These are phyloP conservation scores for Leucosporidium yakuticum DNA, from an alignment of 768 basidiomycete species.

Conservation along the genomic window DNA sequence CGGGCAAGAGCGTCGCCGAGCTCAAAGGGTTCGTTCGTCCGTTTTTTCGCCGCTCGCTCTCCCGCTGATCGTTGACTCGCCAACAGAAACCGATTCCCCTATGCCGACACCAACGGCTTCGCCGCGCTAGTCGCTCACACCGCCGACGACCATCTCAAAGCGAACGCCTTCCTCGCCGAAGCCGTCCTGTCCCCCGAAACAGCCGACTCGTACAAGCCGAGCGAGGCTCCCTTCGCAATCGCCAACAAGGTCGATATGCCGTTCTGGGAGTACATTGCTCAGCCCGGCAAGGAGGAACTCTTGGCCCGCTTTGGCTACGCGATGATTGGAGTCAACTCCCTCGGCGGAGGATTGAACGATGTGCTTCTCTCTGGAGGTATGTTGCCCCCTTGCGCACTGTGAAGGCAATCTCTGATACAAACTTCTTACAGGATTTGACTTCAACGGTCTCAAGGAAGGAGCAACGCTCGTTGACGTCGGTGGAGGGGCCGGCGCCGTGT, in stretches of 20 bases:
- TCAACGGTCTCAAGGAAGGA: conserved; percentile 52
- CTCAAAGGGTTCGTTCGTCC: conserved; percentile 57
- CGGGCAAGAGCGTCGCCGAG: conserved; percentile 44
- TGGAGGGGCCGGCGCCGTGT: conserved; percentile 38
- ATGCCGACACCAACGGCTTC: conserved; percentile 35
- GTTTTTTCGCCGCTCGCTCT: conserved; percentile 47
- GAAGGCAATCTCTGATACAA: not conserved
- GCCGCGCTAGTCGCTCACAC: conserved; percentile 37
- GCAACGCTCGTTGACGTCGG: conserved; percentile 45
- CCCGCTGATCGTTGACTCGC: not conserved
- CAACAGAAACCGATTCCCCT: conserved; percentile 12
- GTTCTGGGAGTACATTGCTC: conserved; percentile 40
- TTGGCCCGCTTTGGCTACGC: conserved; percentile 42
- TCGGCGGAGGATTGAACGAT: no score
- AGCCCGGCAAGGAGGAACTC: conserved; percentile 39
- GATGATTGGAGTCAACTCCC: conserved; percentile 33
- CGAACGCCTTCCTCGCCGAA: conserved; percentile 32
- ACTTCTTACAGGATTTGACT: conserved; percentile 47
- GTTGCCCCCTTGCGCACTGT: not conserved
- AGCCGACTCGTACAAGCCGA: conserved; percentile 18
- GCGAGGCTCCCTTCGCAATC: conserved; percentile 38
- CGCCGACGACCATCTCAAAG: conserved; percentile 24
- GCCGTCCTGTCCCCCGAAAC: conserved; percentile 31
- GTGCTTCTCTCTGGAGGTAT: no score
- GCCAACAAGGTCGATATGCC: conserved; percentile 38